A percentile compares a stretch with the other conserved stretches of the same genome.
phyloP scores from a whole-genome alignment of 2,329 filamentous ascomycete species.

The Fusarium sp. region DNA sequence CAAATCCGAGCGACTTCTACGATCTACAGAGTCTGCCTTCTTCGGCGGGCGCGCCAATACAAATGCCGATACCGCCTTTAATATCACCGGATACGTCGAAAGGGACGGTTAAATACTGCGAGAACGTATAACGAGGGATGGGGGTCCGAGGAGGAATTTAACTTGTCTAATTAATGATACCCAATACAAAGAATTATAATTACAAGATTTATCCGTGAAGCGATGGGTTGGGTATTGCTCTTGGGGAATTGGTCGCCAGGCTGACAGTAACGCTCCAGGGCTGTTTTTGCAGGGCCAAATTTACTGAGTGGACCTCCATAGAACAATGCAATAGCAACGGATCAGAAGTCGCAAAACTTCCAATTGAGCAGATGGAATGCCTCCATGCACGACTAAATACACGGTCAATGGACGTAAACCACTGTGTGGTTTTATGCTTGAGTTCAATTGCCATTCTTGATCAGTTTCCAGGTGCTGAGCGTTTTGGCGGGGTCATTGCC shows the following conservation, averaged over 20 bases:
- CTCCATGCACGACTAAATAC: background rate
- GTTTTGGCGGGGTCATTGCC: background rate
- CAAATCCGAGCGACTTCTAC: constrained; percentile 16
- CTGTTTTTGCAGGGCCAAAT: background rate
- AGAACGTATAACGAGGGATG: background rate
- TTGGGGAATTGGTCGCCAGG: background rate
- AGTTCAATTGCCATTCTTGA: background rate
- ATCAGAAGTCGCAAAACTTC: background rate
- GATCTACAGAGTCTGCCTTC: constrained; percentile 31
- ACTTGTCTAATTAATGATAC: constrained; percentile 30
- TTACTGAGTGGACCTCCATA: background rate
- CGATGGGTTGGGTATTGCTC: no score
- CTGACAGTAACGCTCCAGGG: background rate
- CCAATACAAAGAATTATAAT: background rate
- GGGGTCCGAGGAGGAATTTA: no score
- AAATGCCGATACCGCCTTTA: background rate
- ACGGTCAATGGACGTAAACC: background rate
- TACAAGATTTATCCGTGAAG: background rate
- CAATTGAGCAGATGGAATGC: background rate
- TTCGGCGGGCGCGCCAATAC: background rate
- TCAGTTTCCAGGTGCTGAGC: background rate
- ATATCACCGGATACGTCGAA: constrained; percentile 9
- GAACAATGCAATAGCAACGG: background rate
- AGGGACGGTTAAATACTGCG: constrained; percentile 3
- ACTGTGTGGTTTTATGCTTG: no score